These are phyloP conservation scores for Leishmania tropica DNA, from an alignment of 208 protist genomes.

Conservation along the genomic window DNA sequence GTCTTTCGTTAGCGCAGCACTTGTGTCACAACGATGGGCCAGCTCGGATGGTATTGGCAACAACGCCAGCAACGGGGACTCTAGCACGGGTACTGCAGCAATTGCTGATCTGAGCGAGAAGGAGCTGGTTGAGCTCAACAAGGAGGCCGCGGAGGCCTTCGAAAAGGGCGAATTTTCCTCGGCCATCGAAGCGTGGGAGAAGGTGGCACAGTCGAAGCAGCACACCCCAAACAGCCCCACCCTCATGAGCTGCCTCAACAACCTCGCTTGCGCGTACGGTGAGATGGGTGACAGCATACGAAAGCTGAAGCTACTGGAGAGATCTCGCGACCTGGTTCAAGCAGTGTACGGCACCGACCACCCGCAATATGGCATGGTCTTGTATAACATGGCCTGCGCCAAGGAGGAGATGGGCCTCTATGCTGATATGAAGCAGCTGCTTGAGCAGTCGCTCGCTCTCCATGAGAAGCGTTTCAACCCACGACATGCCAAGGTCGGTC, in stretches of 20 bases:
- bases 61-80: background rate
- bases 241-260: conserved; percentile 85
- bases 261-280: conserved; percentile 88
- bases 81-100: background rate
- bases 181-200: conserved; percentile 77
- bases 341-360: conserved; percentile 72
- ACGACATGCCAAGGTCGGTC: conserved; percentile 76
- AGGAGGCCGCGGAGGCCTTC: conserved; percentile 53
- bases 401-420: conserved; percentile 80
- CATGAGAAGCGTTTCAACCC: conserved; percentile 75
- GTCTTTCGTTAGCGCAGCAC: background rate
- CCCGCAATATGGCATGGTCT: conserved; percentile 87
- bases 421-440: conserved; percentile 71
- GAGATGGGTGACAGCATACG: conserved; percentile 74
- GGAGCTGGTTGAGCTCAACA: conserved; percentile 70
- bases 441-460: conserved; percentile 64
- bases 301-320: conserved; percentile 79
- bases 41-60: conserved; percentile 4
- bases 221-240: conserved; percentile 58
- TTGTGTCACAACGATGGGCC: background rate
- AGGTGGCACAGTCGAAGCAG: conserved; percentile 44
- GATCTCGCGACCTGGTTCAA: conserved; percentile 59
- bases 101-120: conserved; percentile 18
- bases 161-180: conserved; percentile 62
- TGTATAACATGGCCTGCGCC: conserved; percentile 86